phyloP scores from a whole-genome alignment of 2,329 filamentous ascomycete species.

The Xylaria sp. region DNA sequence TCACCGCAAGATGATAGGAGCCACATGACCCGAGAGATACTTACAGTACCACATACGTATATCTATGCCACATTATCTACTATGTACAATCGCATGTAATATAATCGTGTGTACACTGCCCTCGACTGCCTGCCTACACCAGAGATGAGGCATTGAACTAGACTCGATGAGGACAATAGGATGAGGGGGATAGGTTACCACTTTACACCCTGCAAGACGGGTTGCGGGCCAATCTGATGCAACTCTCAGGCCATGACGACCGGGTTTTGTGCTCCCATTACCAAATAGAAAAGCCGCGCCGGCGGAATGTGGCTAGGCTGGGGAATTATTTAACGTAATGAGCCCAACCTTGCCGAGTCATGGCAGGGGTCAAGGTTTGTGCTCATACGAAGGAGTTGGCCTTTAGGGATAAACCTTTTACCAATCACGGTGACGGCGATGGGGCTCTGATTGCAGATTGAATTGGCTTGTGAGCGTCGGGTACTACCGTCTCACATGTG shows the following conservation, averaged over 20 bases:
- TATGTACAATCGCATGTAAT: background rate
- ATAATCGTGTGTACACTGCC: background rate
- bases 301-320: slow-evolving; percentile 49
- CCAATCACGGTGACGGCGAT: slow-evolving; percentile 31
- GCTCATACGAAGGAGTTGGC: slow-evolving; percentile 22
- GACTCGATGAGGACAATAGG: slow-evolving; percentile 11
- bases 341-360: slow-evolving; percentile 49
- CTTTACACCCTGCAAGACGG: slow-evolving; percentile 28
- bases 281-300: slow-evolving; percentile 58
- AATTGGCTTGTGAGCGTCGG: slow-evolving; percentile 28
- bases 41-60: background rate
- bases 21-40: slow-evolving; percentile 18
- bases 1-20: slow-evolving; percentile 26
- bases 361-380: slow-evolving; percentile 38
- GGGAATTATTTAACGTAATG: slow-evolving; percentile 62
- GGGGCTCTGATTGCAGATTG: slow-evolving; percentile 16
- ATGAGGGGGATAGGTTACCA: background rate
- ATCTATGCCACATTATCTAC: too few species aligned
- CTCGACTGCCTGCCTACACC: too few species aligned
- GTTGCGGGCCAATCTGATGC: slow-evolving; percentile 38
- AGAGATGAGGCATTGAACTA: background rate
- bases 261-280: slow-evolving; percentile 54
- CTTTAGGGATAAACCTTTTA: slow-evolving; percentile 28
- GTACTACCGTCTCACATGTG: slow-evolving; percentile 12
- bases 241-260: slow-evolving; percentile 38